Percentiles rank a stretch among this genome's conserved stretches.
Evolutionary conservation across 2,329 filamentous ascomycete species (phyloP).

Genomic region (Colletotrichum cordylinicola): DNA sequence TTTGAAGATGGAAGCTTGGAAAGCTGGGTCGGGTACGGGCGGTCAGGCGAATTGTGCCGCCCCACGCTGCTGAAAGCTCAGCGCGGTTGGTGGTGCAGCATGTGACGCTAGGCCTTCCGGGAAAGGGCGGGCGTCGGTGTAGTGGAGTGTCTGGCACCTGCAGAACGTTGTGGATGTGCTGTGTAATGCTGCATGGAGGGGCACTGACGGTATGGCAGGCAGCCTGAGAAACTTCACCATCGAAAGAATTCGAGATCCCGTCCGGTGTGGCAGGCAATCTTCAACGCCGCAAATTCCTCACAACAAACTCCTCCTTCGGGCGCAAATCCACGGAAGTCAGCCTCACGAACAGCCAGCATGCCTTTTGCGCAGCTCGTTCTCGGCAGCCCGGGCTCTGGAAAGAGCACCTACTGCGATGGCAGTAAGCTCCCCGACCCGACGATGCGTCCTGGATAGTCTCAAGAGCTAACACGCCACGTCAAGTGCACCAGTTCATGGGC

Average conservation of each 20-base stretch:
- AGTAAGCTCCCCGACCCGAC: slow-evolving; percentile 56
- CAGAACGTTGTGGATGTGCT: background rate
- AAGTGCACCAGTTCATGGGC: slow-evolving; percentile 95
- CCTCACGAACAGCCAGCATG: slow-evolving; percentile 42
- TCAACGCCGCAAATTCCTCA: background rate
- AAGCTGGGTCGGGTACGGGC: slow-evolving; percentile 7
- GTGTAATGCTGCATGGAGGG: slow-evolving; percentile 13
- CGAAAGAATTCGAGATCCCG: background rate
- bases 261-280: background rate
- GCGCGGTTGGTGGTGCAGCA: background rate
- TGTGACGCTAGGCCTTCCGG: slow-evolving; percentile 1
- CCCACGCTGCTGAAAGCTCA: slow-evolving; percentile 1
- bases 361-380: slow-evolving; percentile 80
- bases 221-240: slow-evolving; percentile 1
- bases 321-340: background rate
- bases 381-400: slow-evolving; percentile 93
- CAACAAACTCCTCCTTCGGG: background rate
- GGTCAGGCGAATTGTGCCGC: slow-evolving; percentile 16
- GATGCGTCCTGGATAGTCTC: background rate
- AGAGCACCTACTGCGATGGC: slow-evolving; percentile 98
- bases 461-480: background rate
- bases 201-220: background rate
- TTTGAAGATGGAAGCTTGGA: slow-evolving; percentile 17
- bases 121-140: background rate
- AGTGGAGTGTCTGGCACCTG: background rate